These are phyloP conservation scores for Yarrowia keelungensis DNA, from an alignment of 805 yeast genomes.

Conservation along the genomic window DNA sequence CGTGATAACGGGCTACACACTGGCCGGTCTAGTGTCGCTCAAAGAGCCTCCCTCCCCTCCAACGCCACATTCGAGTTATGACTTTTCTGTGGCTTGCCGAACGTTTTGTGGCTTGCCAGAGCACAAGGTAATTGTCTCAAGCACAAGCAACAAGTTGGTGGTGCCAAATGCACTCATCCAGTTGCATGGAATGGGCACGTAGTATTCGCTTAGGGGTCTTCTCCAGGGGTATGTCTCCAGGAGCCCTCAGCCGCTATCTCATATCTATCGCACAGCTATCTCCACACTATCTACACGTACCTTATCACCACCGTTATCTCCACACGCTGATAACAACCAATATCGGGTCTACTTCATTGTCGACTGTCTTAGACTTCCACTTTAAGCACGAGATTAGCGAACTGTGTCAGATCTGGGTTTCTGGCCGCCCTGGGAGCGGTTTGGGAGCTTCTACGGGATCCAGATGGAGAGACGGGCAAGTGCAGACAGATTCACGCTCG, in stretches of 20 bases:
- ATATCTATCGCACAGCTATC: not conserved
- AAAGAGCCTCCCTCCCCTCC: not conserved
- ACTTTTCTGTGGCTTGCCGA: slow-evolving; percentile 28
- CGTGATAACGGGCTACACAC: too few relatives aligned
- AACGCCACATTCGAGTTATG: slow-evolving; percentile 18
- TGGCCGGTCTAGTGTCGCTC: too few relatives aligned
- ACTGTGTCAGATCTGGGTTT: slow-evolving; percentile 27
- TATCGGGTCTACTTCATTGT: slow-evolving; percentile 4
- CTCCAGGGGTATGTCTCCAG: not conserved
- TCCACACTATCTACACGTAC: not conserved
- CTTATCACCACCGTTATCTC: slow-evolving; percentile 4
- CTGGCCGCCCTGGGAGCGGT: too few relatives aligned
- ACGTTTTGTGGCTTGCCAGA: slow-evolving; percentile 21
- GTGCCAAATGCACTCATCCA: not conserved
- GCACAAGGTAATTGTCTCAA: slow-evolving; percentile 4
- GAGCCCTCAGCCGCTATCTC: not conserved
- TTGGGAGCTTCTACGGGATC: not conserved
- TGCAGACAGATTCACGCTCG: not conserved
- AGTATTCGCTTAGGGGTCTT: slow-evolving; percentile 8
- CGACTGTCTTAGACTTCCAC: slow-evolving; percentile 24
- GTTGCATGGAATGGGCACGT: slow-evolving; percentile 8
- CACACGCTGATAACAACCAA: slow-evolving; percentile 2
- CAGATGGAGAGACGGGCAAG: not conserved
- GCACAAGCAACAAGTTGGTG: slow-evolving; percentile 1
- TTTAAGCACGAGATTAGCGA: slow-evolving; percentile 20